Base-by-base conservation (phyloP, 2,329 filamentous ascomycete genomes). In the Tolypocladium sp. region DNA sequence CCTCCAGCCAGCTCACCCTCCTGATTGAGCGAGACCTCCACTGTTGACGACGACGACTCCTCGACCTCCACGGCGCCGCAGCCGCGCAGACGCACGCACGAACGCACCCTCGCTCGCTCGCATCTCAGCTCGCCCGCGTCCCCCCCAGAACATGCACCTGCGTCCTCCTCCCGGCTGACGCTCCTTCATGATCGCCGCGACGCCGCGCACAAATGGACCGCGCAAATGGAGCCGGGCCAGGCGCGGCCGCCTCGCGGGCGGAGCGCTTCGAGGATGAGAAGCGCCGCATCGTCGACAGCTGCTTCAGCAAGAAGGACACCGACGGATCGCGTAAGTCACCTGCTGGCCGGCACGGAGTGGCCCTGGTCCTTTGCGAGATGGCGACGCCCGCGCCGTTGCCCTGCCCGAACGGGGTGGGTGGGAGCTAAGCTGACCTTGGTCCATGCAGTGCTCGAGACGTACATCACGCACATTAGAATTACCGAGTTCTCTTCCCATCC, bases 231-330 rank as follows among this genome's bases (percentile, higher is more conserved):
- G 67, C 68, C 63, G 69, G 71, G 65, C 68, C 68, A 59, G 68
- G 67, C 64, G 65, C 71, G 59, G 68, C 71, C 64, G 66, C 68
- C 65, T 70, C 65, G 62, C 72, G 73, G 66, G 93, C 93, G 58
- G 91, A 96, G 77, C 85, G 86, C 68, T 99, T 97, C 73, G 94
- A 99, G 74, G 92, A 97, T 70, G 94, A 99, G 81, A 96, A 97
- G 81, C 83, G 85, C 72, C 86, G 94, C 71, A 97, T 99, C 68
- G 88, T 96, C 64, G 90, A 96, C 63, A 96, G 90, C 75, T 97
- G 92, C 77, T 99, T 97, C 78, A 84, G 80, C 73, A 97, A 95
- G 78, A 88, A 87, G 69, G 94, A 97, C 71, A 82, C 85, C 49
- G 90, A 96, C 75, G 92, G 92, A 65, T 88, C 91, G 61, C 81